A percentile compares a stretch with the other conserved stretches of the same genome.
phyloP scores from a whole-genome alignment of 768 basidiomycete genomes.

The Mycena polygramma region DNA sequence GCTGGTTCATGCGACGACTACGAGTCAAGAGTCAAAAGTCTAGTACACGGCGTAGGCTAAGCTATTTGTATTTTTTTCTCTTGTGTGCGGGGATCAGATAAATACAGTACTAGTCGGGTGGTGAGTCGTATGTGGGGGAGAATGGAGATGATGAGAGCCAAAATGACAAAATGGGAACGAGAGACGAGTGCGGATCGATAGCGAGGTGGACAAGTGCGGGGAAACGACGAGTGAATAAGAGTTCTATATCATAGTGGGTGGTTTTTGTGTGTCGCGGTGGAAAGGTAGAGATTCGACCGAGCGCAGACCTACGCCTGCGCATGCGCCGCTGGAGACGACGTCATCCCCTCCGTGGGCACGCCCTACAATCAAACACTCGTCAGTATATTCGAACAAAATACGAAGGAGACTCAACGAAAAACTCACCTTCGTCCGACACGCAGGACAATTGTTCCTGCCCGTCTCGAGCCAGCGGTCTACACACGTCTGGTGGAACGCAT shows the following conservation, averaged over 20 bases:
- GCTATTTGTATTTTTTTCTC: neutral
- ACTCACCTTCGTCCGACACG: constrained; percentile 83
- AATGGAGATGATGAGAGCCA: neutral
- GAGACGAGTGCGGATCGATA: neutral
- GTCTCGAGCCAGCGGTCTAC: constrained; percentile 91
- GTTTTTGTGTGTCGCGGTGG: neutral
- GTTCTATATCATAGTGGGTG: too few relatives aligned
- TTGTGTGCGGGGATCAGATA: neutral
- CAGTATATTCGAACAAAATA: neutral
- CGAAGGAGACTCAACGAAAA: constrained; percentile 12
- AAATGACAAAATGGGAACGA: neutral
- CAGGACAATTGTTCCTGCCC: constrained; percentile 92
- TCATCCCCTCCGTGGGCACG: constrained; percentile 21
- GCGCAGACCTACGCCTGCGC: neutral
- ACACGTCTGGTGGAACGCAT: constrained; percentile 91
- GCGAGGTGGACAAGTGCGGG: neutral
- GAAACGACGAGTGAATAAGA: neutral
- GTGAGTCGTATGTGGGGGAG: neutral
- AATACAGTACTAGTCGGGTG: neutral
- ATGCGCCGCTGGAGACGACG: neutral
- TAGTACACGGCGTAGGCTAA: neutral
- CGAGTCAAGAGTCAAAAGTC: neutral
- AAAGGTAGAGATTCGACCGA: too few relatives aligned
- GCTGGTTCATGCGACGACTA: too few relatives aligned
- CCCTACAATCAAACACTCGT: constrained; percentile 2